Percentiles rank a stretch among this genome's conserved stretches.
Evolutionary conservation across 345 rosid species (phyloP).

Genomic region (Lumnitzera racemosa): DNA sequence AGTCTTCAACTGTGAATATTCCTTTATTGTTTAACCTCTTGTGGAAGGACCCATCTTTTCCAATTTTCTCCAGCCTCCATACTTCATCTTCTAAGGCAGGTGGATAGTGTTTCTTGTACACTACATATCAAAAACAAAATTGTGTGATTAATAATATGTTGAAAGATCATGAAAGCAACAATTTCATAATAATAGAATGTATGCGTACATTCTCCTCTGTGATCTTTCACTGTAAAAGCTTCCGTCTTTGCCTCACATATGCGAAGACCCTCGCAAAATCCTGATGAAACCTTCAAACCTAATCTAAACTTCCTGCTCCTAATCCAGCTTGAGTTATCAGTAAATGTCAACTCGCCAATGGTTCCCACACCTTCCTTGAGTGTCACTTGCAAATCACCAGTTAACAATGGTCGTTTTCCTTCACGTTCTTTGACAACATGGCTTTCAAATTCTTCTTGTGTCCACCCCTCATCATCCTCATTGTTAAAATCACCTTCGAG

Average conservation of each 20-base stretch:
- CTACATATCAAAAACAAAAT: slow-evolving; percentile 27
- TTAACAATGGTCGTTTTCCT: slow-evolving; percentile 88
- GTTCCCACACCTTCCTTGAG: slow-evolving; percentile 99
- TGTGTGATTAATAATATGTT: slow-evolving; percentile 4
- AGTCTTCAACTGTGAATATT: slow-evolving; percentile 69
- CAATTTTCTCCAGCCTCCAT: slow-evolving; percentile 98
- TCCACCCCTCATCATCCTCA: slow-evolving; percentile 94
- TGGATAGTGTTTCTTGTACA: slow-evolving; percentile 99
- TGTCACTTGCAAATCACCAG: slow-evolving; percentile 77
- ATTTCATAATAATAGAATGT: neutral
- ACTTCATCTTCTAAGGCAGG: slow-evolving; percentile 81
- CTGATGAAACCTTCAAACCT: slow-evolving; percentile 70
- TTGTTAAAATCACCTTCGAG: slow-evolving; percentile 93
- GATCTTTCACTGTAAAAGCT: slow-evolving; percentile 95
- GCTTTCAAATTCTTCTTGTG: slow-evolving; percentile 84
- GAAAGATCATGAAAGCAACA: neutral
- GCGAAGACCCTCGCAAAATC: slow-evolving; percentile 73
- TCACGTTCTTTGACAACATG: slow-evolving; percentile 94
- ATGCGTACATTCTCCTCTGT: slow-evolving; percentile 83
- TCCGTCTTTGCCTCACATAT: slow-evolving; percentile 96
- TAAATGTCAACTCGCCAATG: slow-evolving; percentile 78
- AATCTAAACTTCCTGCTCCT: slow-evolving; percentile 95
- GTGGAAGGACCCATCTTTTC: slow-evolving; percentile 98
- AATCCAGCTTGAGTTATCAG: slow-evolving; percentile 99
- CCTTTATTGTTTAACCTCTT: slow-evolving; percentile 48